Evolutionary conservation across 768 basidiomycete species (phyloP).

Genomic region (Collybiopsis confluens): DNA sequence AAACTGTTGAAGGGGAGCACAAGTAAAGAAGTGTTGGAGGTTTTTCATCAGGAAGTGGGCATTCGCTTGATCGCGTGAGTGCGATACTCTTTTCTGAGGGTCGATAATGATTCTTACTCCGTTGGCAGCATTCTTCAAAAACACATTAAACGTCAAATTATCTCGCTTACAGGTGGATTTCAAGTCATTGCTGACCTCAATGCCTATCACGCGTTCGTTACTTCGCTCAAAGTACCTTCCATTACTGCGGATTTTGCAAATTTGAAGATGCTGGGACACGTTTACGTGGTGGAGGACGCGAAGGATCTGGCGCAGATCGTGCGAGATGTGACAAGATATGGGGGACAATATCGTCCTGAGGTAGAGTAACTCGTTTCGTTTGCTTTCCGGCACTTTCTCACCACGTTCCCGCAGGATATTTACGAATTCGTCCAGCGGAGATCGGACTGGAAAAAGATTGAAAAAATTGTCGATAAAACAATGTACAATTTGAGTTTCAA

Average conservation of each 20-base stretch:
- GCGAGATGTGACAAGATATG: constrained; percentile 91
- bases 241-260: constrained; percentile 89
- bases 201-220: constrained; percentile 85
- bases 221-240: constrained; percentile 78
- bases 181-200: constrained; percentile 96
- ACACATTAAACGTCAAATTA: constrained; percentile 96
- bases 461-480: constrained; percentile 91
- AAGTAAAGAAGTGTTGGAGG: constrained; percentile 93
- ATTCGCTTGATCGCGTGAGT: constrained; percentile 80
- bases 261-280: constrained; percentile 95
- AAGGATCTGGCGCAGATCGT: constrained; percentile 97
- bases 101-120: not conserved
- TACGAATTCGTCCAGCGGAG: constrained; percentile 95
- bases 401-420: constrained; percentile 52
- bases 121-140: constrained; percentile 83
- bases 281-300: constrained; percentile 93
- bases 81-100: not conserved
- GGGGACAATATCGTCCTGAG: constrained; percentile 92
- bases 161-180: constrained; percentile 90
- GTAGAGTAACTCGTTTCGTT: constrained; percentile 32
- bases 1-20: constrained; percentile 89
- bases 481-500: constrained; percentile 94
- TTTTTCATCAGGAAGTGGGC: constrained; percentile 97
- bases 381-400: not conserved
- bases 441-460: constrained; percentile 98